phyloP scores from a whole-genome alignment of 2,329 filamentous ascomycete species.

The Ceratocystis albifundus region DNA sequence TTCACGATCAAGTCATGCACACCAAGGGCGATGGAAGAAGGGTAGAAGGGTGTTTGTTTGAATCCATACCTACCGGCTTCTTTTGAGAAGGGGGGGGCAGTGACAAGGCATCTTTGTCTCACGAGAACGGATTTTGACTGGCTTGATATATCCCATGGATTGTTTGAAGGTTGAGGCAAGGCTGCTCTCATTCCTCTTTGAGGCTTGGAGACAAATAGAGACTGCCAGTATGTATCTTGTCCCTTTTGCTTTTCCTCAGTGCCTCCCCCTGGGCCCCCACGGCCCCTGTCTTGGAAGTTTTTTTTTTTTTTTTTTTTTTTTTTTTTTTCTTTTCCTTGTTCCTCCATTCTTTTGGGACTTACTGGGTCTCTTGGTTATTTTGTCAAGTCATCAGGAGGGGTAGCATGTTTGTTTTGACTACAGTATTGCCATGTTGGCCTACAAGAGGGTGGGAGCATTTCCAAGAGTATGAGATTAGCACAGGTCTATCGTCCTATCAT shows the following conservation, averaged over 20 bases:
- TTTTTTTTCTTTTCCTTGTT: not conserved
- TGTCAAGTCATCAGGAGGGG: not conserved
- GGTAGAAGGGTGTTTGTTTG: too few relatives aligned
- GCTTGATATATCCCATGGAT: too few relatives aligned
- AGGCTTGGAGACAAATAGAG: not conserved
- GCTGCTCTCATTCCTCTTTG: conserved; percentile 6
- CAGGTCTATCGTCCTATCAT: not conserved
- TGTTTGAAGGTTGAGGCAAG: too few relatives aligned
- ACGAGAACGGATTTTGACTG: not conserved
- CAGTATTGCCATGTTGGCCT: not conserved
- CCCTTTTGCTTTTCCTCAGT: not conserved
- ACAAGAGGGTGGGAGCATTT: too few relatives aligned
- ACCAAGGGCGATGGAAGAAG: too few relatives aligned
- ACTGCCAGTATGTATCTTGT: not conserved
- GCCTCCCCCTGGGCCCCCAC: not conserved
- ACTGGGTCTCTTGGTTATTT: not conserved
- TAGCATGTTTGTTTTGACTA: conserved; percentile 6
- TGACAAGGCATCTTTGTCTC: not conserved
- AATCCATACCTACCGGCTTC: too few relatives aligned
- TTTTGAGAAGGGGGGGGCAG: too few relatives aligned
- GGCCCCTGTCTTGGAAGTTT: not conserved
- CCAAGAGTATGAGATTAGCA: not conserved
- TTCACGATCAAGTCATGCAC: too few relatives aligned
- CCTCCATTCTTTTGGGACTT: not conserved
- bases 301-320: not conserved